Evolutionary conservation across 306 rosid genomes (phyloP), one percentile per base, ranked within the genome.

Genomic region (Gastrolobium bilobum): DNA sequence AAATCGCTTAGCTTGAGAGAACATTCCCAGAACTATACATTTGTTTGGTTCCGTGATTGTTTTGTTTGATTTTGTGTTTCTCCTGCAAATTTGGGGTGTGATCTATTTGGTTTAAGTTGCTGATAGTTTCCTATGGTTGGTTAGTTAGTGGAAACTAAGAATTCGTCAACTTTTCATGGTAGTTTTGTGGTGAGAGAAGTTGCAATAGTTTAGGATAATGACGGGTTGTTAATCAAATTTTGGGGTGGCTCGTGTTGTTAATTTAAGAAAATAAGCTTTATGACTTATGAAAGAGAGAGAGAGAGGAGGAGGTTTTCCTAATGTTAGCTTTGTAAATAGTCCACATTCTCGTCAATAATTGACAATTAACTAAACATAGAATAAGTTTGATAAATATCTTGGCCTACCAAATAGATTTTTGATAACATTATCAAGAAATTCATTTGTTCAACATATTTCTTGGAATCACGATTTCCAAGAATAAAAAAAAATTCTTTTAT

Each of bases 221-320:
- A 91, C 87, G 14, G 84, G 84, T 67, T 84, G 73, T 77, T 79
- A 87, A 14, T 88, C 84, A 2, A 83, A 87, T 44, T 82, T 90
- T 52, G 81, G 90, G 70, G 63, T 80, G 15, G 85, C 87, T 3
- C 75, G 50, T 72, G 81, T 64, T 77, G 83, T 79, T n/a, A 71
- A 47, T 40, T 70, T 69, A 42, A 68, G 88, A 66, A 90, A 82
- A 51, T 87, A 86, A 75, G 81, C 60, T 44, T n/a, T n/a, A n/a
- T n/a, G n/a, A n/a, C n/a, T n/a, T n/a, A n/a, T n/a, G n/a, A n/a
- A n/a, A n/a, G n/a, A n/a, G n/a, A n/a, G n/a, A n/a, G n/a, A n/a
- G n/a, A n/a, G n/a, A n/a, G n/a, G n/a, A n/a, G n/a, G n/a, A n/a
- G n/a, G n/a, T n/a, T n/a, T n/a, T n/a, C n/a, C n/a, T n/a, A n/a